A percentile compares a stretch with the other conserved stretches of the same genome.
Evolutionary conservation across 768 basidiomycete genomes (phyloP).

Genomic region (Cystofilobasidium ferigula): DNA sequence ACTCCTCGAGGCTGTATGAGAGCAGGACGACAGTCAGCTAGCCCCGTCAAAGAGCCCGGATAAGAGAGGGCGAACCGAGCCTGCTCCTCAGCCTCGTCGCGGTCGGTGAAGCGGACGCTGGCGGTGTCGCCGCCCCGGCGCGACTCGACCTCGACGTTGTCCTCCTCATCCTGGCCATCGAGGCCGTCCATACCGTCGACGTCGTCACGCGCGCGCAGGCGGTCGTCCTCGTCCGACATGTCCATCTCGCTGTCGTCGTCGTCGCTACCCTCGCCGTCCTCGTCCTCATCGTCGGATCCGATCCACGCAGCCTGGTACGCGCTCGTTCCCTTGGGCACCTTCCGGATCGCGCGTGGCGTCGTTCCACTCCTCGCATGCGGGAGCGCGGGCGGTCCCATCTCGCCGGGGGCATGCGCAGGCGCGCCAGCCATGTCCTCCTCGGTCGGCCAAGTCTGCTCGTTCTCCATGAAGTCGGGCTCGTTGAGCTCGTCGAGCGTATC

Average conservation of each 20-base stretch:
- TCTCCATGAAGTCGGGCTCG: constrained; percentile 74
- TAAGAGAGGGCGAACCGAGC: constrained; percentile 52
- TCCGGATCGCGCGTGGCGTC: constrained; percentile 66
- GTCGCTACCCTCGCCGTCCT: constrained; percentile 46
- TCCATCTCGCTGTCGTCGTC: constrained; percentile 41
- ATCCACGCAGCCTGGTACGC: constrained; percentile 98
- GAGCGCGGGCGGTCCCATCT: constrained; percentile 19
- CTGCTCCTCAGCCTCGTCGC: constrained; percentile 73
- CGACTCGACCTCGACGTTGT: constrained; percentile 46
- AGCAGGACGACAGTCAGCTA: background rate
- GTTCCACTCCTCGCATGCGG: constrained; percentile 45
- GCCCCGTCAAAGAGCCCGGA: background rate
- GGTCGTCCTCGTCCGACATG: constrained; percentile 30
- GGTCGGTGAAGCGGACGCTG: constrained; percentile 57
- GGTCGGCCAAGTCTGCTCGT: constrained; percentile 98
- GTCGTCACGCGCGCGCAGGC: constrained; percentile 34
- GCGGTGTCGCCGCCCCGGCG: constrained; percentile 31
- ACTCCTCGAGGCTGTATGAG: constrained; percentile 41
- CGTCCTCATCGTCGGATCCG: constrained; percentile 64
- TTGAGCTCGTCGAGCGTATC: constrained; percentile 82
- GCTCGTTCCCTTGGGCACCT: constrained; percentile 88
- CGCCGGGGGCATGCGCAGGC: background rate
- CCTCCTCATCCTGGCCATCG: constrained; percentile 29
- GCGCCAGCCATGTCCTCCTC: constrained; percentile 72
- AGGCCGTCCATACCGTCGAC: constrained; percentile 35